Evolutionary conservation across 2,329 filamentous ascomycete species (phyloP).

Genomic region (Alternaria hordeiaustralica): DNA sequence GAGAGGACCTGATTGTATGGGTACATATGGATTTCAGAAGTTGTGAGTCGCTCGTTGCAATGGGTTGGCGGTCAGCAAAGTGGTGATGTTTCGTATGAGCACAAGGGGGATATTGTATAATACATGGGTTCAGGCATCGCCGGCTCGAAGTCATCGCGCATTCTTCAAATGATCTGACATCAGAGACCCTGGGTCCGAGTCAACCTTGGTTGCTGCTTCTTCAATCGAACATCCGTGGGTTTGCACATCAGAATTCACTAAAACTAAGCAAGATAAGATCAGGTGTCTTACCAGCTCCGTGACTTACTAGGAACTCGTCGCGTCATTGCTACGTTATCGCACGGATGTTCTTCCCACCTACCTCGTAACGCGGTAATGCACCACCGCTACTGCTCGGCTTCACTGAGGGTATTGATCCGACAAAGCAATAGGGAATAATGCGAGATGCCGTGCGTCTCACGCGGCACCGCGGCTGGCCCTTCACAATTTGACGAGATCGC

Average conservation of each 20-base stretch:
- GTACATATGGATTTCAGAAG: too few relatives aligned
- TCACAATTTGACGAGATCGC: not conserved
- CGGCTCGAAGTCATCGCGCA: not conserved
- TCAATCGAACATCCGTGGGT: not conserved
- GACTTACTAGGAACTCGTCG: not conserved
- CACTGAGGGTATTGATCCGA: not conserved
- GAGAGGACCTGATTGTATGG: too few relatives aligned
- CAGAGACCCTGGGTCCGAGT: not conserved
- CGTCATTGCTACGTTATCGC: not conserved
- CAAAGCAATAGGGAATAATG: not conserved
- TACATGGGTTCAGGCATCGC: not conserved
- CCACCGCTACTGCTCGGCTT: not conserved
- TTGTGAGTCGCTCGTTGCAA: too few relatives aligned
- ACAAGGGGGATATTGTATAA: accelerated
- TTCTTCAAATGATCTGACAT: not conserved
- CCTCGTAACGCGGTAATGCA: not conserved
- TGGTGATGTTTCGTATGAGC: not conserved
- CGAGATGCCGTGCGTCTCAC: not conserved
- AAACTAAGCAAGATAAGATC: not conserved
- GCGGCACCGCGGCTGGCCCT: not conserved
- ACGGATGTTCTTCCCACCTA: not conserved
- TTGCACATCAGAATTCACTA: not conserved
- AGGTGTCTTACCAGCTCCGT: not conserved
- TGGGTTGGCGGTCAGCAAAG: too few relatives aligned
- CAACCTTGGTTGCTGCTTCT: not conserved